phyloP scores from a whole-genome alignment of 495 filamentous ascomycete genomes.

The Hypoxylon trugodes region DNA sequence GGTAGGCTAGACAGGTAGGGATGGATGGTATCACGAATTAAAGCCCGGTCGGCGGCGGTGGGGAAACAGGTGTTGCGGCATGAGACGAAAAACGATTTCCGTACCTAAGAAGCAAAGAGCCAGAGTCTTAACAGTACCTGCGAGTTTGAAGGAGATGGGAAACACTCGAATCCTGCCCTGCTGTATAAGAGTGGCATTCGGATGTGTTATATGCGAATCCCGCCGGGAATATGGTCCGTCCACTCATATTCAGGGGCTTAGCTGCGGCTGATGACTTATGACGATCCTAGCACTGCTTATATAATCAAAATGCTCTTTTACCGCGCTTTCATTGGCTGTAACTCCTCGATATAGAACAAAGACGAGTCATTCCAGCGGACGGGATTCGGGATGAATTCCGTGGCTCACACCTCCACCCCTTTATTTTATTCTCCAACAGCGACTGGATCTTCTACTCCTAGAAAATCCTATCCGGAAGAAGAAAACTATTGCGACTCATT shows the following conservation, averaged over 20 bases:
- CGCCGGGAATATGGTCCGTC: neutral
- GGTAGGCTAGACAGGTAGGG: no score
- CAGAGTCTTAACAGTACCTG: conserved; percentile 4
- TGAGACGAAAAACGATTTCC: conserved; percentile 19
- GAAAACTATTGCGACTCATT: no score
- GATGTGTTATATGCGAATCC: conserved; percentile 1
- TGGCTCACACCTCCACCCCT: neutral
- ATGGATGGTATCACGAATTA: no score
- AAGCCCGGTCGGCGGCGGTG: conserved; percentile 12
- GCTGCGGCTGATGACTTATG: neutral
- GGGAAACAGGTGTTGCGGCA: conserved; percentile 11
- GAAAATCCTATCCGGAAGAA: no score
- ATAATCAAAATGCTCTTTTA: no score
- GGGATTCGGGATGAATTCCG: conserved; percentile 11
- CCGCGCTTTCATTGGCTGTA: no score
- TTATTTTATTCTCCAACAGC: no score
- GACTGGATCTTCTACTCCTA: no score
- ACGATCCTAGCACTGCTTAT: no score
- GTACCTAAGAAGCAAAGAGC: neutral
- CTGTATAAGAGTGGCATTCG: neutral
- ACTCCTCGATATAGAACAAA: no score
- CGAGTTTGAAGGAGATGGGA: neutral
- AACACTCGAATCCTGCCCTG: neutral
- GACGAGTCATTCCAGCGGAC: neutral
- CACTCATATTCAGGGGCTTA: neutral